Conservation (phyloP, 1,284 basidiomycete species). For the Cryptococcus hybrid region DNA sequence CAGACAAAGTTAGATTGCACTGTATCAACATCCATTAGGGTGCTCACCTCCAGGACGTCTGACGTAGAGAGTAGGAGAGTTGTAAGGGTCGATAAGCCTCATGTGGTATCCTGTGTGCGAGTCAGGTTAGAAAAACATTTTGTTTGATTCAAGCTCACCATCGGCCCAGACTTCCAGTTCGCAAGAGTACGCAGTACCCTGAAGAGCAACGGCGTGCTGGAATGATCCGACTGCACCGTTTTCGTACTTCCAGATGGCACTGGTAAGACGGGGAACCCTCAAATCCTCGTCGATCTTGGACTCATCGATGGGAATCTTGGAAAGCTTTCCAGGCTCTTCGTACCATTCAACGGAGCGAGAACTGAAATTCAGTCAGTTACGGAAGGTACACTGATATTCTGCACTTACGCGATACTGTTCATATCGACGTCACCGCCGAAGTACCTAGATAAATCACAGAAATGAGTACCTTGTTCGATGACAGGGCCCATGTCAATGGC, state of each 20-base stretch:
- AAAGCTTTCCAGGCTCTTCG: conserved; percentile 81
- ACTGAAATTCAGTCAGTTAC: conserved; percentile 14
- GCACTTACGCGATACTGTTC: conserved; percentile 60
- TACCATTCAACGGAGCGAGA: conserved; percentile 89
- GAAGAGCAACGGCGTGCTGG: conserved; percentile 81
- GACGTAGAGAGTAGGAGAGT: conserved; percentile 72
- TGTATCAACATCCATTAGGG: conserved; percentile 55
- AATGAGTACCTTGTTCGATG: conserved; percentile 93
- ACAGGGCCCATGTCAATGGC: conserved; percentile 75
- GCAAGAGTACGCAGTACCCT: conserved; percentile 87
- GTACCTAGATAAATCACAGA: conserved; percentile 73
- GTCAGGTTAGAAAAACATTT: background rate
- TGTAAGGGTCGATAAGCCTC: conserved; percentile 79
- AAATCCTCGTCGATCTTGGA: conserved; percentile 46
- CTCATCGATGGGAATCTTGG: conserved; percentile 62
- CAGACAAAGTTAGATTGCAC: conserved; percentile 26
- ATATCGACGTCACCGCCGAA: conserved; percentile 97
- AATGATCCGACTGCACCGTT: conserved; percentile 88
- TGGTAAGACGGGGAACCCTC: conserved; percentile 50
- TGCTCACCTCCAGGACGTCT: conserved; percentile 75
- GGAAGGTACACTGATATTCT: background rate
- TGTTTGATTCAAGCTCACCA: conserved; percentile 58
- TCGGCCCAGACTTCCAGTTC: conserved; percentile 90
- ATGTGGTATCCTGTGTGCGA: conserved; percentile 23
- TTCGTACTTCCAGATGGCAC: conserved; percentile 71